Base-by-base conservation (phyloP, 1,284 basidiomycete genomes). In the Dichomitus squalens region DNA sequence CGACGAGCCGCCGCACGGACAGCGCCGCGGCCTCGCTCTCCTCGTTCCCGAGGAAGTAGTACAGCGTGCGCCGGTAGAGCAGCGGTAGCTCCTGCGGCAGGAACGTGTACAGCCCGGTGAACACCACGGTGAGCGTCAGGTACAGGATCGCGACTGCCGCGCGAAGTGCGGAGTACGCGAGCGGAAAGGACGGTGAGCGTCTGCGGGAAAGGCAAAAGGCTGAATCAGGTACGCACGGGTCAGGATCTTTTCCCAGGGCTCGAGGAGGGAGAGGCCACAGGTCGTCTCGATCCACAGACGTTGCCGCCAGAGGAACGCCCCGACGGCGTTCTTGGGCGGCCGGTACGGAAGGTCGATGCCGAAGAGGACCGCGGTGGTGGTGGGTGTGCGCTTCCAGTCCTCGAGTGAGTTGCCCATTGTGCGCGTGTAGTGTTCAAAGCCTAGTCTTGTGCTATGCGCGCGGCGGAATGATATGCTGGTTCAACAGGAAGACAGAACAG, bases 241-340 rank as follows among this genome's bases (percentile, higher is more conserved):
- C 41, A 84, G 72, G 49, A 83, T 61, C 68, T 84, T 84, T 75
- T 85, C 84, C 84, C 83, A 85, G 57, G 81, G 78, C 65, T 85
- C 82, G 55, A 85, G 69, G 61, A 83, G 75, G 16, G 76, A 77
- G 44, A 84, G 72, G 18, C 75, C 83, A 61, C 79, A 81, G 0
- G 82, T 84, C 2, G 75, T 73, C 70, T 83, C 82, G 38, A 84
- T 68, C 73, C 80, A 77, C 50, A 84, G 67, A 58, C 78, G 74
- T 62, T 73, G 69, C 27, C 79, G 75, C 82, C 82, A 83, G 52
- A 82, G 58, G 64, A 73, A 73, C 25, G 66, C 68, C 9, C 66
- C 73, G 49, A 79, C 35, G n/a, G 67, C 44, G 27, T 68, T 71
- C 53, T 72, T 68, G n/a, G 79, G 78, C 31, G 71, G 68, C 20